These are phyloP conservation scores for Dalbergia cultrata DNA, from an alignment of 306 rosid species.

Conservation along the genomic window DNA sequence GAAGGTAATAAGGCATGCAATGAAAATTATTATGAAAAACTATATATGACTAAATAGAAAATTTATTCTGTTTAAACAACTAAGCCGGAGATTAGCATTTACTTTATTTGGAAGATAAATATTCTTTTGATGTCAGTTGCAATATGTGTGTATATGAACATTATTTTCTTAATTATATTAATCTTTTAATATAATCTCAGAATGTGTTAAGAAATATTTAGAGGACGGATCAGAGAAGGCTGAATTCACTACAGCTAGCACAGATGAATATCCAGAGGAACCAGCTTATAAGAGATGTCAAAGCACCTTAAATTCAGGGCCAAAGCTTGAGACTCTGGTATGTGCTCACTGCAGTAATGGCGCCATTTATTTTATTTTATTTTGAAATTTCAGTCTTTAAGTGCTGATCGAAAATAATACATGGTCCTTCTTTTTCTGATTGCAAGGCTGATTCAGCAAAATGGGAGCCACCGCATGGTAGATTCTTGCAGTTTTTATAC, in stretches of 20 bases:
- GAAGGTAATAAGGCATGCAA: constrained; percentile 55
- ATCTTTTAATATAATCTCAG: constrained; percentile 40
- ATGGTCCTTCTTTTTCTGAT: background rate
- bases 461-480: constrained; percentile 93
- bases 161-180: no score
- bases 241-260: constrained; percentile 50
- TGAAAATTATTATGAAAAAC: background rate
- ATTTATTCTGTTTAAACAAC: background rate
- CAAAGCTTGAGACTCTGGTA: constrained; percentile 71
- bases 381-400: background rate
- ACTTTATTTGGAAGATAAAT: background rate
- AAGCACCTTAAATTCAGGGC: constrained; percentile 68
- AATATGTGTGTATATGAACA: background rate
- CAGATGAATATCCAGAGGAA: constrained; percentile 75
- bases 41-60: background rate
- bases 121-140: background rate
- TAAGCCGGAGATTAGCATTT: background rate
- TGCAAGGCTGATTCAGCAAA: constrained; percentile 75
- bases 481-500: constrained; percentile 70
- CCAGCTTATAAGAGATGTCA: constrained; percentile 70
- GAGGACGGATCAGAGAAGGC: constrained; percentile 62
- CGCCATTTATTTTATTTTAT: background rate
- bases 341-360: constrained; percentile 5
- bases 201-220: constrained; percentile 71
- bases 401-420: background rate